Evolutionary conservation across 2,329 filamentous ascomycete genomes (phyloP).

Genomic region (Sclerotinia trifoliorum): DNA sequence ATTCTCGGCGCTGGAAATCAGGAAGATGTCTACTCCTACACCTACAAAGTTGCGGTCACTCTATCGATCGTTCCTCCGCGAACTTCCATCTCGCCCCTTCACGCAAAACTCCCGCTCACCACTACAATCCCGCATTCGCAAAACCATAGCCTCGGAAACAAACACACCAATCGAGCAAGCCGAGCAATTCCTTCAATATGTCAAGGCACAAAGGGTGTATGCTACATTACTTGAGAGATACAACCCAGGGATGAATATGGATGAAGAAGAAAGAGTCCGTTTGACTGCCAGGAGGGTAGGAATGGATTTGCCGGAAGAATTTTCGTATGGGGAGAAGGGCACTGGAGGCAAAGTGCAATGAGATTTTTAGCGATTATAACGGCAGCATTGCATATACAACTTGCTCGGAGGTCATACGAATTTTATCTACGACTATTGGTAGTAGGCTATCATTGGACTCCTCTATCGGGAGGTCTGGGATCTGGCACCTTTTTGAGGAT

Average conservation of each 20-base stretch:
- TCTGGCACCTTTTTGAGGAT: background rate
- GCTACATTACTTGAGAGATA: constrained; percentile 81
- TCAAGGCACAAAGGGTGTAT: constrained; percentile 83
- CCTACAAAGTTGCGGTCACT: constrained; percentile 65
- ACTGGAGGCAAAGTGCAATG: constrained; percentile 19
- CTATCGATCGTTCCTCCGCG: constrained; percentile 85
- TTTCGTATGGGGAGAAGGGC: constrained; percentile 21
- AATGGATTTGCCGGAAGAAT: constrained; percentile 79
- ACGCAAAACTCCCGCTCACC: constrained; percentile 55
- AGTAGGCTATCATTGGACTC: background rate
- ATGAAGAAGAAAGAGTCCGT: constrained; percentile 78
- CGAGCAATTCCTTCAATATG: constrained; percentile 78
- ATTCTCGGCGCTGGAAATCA: background rate
- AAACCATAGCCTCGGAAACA: constrained; percentile 51
- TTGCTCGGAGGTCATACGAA: background rate
- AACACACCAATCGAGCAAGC: constrained; percentile 50
- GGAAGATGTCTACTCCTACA: constrained; percentile 35
- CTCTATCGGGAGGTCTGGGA: background rate
- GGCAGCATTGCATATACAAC: background rate
- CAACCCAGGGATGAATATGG: constrained; percentile 88
- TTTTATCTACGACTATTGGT: background rate
- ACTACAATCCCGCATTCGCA: constrained; percentile 68
- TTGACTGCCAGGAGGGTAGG: constrained; percentile 85
- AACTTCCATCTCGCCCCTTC: constrained; percentile 72
- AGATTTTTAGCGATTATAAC: constrained; percentile 3